Percentiles rank a stretch among this genome's conserved stretches.
phyloP scores from a whole-genome alignment of 2,329 filamentous ascomycete species.

The Triangularia verruculosa region DNA sequence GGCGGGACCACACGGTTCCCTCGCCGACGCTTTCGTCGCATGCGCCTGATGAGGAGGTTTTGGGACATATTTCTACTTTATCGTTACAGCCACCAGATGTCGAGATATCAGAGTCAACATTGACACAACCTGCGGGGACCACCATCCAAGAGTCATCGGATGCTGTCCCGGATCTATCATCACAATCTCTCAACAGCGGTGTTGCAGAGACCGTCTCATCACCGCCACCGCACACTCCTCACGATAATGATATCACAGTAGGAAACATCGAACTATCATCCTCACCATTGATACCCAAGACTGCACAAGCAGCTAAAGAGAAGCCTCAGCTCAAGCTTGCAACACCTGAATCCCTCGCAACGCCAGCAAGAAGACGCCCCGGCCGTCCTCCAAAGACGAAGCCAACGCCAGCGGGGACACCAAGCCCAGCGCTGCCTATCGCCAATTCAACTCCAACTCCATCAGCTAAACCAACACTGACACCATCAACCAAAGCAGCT shows the following conservation, averaged over 20 bases:
- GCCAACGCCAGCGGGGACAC: neutral
- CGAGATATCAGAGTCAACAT: neutral
- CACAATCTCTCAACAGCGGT: neutral
- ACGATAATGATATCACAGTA: neutral
- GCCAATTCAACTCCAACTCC: neutral
- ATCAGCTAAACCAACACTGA: neutral
- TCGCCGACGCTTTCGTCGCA: constrained; percentile 17
- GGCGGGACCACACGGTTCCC: neutral
- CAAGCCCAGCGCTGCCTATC: neutral
- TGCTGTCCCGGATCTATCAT: neutral
- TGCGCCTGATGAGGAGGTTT: neutral
- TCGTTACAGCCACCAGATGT: neutral
- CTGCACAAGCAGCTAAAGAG: neutral
- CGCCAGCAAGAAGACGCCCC: neutral
- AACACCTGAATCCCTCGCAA: neutral
- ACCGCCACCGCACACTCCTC: neutral
- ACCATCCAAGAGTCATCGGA: neutral
- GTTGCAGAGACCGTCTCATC: neutral
- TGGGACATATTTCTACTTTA: neutral
- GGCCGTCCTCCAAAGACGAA: neutral
- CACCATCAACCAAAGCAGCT: neutral
- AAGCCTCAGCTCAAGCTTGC: neutral
- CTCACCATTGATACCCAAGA: neutral
- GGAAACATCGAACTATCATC: neutral
- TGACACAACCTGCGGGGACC: neutral